These are phyloP conservation scores for Ambrosia artemisiifolia DNA, from an alignment of 129 eudicot species.

Conservation along the genomic window DNA sequence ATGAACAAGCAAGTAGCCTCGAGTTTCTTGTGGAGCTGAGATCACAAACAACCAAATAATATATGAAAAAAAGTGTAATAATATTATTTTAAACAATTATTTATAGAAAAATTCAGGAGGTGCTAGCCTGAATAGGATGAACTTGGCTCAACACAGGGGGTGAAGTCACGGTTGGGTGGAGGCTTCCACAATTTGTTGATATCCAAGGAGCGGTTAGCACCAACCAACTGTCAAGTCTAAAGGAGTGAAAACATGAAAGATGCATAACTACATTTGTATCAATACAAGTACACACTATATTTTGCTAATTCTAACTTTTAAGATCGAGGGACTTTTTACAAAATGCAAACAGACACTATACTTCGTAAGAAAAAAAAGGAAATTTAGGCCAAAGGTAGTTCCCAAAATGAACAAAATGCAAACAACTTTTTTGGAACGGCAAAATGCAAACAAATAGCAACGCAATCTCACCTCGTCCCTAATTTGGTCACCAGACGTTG, in stretches of 20 bases:
- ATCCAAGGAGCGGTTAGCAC: conserved; percentile 53
- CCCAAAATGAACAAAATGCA: not conserved
- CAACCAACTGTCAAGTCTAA: conserved; percentile 97
- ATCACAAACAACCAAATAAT: conserved; percentile 16
- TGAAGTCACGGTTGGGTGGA: conserved; percentile 77
- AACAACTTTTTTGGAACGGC: not conserved
- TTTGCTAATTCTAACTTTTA: conserved; percentile 3
- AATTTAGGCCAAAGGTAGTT: not conserved
- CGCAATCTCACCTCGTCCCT: not conserved
- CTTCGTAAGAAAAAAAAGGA: not conserved
- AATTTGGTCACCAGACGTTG: not conserved
- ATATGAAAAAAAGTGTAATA: not conserved
- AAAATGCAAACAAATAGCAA: conserved; percentile 5
- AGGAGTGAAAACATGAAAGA: conserved; percentile 86
- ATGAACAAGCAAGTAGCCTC: conserved; percentile 92
- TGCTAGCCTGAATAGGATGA: conserved; percentile 51
- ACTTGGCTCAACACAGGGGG: conserved; percentile 70
- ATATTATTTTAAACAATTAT: not conserved
- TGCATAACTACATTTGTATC: conserved; percentile 50
- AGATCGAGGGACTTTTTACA: not conserved
- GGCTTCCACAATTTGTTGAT: conserved; percentile 79
- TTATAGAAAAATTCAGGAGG: not conserved
- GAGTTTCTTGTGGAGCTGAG: conserved; percentile 67
- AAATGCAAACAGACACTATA: not conserved
- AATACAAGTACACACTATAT: conserved; percentile 6